Percentiles rank a stretch among this genome's conserved stretches.
Evolutionary conservation across 2,329 filamentous ascomycete genomes (phyloP).

Genomic region (Annulohypoxylon truncatum): DNA sequence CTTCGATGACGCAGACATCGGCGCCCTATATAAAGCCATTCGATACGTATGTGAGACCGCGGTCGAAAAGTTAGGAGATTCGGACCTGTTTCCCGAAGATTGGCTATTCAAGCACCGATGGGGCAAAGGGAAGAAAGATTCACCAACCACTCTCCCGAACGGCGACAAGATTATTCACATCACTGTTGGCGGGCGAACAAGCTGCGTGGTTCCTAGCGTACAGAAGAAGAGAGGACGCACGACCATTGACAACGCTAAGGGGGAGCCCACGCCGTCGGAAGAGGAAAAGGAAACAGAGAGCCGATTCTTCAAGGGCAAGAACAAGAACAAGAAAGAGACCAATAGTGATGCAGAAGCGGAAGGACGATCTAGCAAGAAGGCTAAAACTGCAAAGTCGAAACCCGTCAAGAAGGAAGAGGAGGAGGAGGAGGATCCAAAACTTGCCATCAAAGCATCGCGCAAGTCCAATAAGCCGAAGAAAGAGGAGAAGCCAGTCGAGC

Average conservation of each 20-base stretch:
- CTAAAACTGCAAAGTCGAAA: slow-evolving; percentile 35
- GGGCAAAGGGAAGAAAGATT: slow-evolving; percentile 85
- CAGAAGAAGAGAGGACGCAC: slow-evolving; percentile 79
- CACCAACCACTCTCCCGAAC: slow-evolving; percentile 75
- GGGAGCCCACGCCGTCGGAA: slow-evolving; percentile 24
- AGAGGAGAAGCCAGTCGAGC: slow-evolving; percentile 33
- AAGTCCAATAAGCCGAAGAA: slow-evolving; percentile 36
- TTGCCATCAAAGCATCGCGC: slow-evolving; percentile 16
- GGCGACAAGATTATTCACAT: slow-evolving; percentile 88
- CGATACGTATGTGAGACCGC: slow-evolving; percentile 83
- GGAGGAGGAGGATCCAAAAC: slow-evolving; percentile 40
- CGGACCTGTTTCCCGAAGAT: slow-evolving; percentile 82
- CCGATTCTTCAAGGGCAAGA: slow-evolving; percentile 40
- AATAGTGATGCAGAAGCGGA: slow-evolving; percentile 29
- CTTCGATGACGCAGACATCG: slow-evolving; percentile 77
- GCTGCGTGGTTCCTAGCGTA: slow-evolving; percentile 83
- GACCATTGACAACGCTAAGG: slow-evolving; percentile 54
- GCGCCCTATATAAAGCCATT: slow-evolving; percentile 76
- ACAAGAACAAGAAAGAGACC: slow-evolving; percentile 22
- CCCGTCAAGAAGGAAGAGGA: slow-evolving; percentile 41
- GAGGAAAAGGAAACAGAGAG: slow-evolving; percentile 37
- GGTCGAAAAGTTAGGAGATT: slow-evolving; percentile 82
- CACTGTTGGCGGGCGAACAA: slow-evolving; percentile 91
- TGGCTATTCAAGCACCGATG: slow-evolving; percentile 93
- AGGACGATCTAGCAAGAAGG: slow-evolving; percentile 40